These are phyloP conservation scores for Fusarium guadeloupense DNA, from an alignment of 2,329 filamentous ascomycete genomes.

Conservation along the genomic window DNA sequence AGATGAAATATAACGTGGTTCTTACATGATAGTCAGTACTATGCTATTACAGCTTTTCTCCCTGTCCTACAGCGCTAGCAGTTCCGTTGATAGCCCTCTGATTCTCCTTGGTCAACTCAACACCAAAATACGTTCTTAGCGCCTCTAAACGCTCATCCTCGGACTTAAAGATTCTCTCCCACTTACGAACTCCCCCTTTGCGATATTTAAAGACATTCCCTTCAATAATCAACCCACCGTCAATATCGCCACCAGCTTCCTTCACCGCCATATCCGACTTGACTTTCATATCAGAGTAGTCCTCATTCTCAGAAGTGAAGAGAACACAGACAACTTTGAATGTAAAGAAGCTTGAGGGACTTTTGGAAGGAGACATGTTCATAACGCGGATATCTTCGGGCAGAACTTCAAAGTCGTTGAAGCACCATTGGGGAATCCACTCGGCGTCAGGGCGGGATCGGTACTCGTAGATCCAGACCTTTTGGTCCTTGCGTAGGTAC, in stretches of 20 bases:
- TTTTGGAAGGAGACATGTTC: conserved; percentile 21
- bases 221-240: conserved; percentile 19
- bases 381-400: conserved; percentile 27
- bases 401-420: conserved; percentile 13
- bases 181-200: background rate
- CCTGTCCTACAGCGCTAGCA: conserved; percentile 2
- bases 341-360: conserved; percentile 26
- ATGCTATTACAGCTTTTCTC: background rate
- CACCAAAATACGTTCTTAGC: conserved; percentile 11
- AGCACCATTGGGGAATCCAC: conserved; percentile 25
- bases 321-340: conserved; percentile 16
- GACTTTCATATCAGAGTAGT: background rate
- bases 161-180: conserved; percentile 5
- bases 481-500: background rate
- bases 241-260: background rate
- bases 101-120: background rate
- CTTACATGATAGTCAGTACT: too few relatives aligned
- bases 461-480: conserved; percentile 26
- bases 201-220: conserved; percentile 4
- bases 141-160: conserved; percentile 7
- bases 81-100: conserved; percentile 16
- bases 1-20: too few relatives aligned
- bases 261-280: background rate
- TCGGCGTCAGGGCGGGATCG: background rate
- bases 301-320: conserved; percentile 16